Percentiles rank a stretch among this genome's conserved stretches.
Evolutionary conservation across 2,329 filamentous ascomycete species (phyloP).

Genomic region (Alternaria ventricosa): DNA sequence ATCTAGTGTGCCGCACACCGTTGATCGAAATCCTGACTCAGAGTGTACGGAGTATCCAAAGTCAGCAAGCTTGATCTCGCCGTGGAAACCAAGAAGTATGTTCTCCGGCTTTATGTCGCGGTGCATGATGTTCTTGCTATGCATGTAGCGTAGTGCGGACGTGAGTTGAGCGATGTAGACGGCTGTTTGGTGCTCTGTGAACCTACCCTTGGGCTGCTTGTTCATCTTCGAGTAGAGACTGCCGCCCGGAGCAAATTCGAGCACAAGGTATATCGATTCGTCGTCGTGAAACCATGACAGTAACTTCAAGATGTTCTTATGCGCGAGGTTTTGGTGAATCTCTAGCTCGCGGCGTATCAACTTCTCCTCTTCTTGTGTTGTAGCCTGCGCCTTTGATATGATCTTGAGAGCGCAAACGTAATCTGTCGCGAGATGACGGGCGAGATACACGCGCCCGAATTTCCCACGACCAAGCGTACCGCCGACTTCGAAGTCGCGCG

Average conservation of each 20-base stretch:
- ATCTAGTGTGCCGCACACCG: conserved; percentile 93
- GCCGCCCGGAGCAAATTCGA: conserved; percentile 81
- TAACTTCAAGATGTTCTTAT: conserved; percentile 80
- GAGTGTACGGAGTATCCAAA: conserved; percentile 97
- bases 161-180: conserved; percentile 87
- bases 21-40: conserved; percentile 84
- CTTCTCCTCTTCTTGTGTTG: conserved; percentile 76
- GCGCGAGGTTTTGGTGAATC: conserved; percentile 81
- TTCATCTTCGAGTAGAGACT: conserved; percentile 82
- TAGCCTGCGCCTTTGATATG: conserved; percentile 78
- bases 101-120: conserved; percentile 93
- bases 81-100: conserved; percentile 91
- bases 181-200: conserved; percentile 80
- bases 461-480: conserved; percentile 82
- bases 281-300: conserved; percentile 86
- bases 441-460: conserved; percentile 81
- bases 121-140: conserved; percentile 94
- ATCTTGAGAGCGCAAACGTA: conserved; percentile 86
- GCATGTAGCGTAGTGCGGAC: conserved; percentile 80
- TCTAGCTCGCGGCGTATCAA: conserved; percentile 84
- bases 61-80: conserved; percentile 95
- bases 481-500: conserved; percentile 85
- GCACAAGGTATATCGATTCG: conserved; percentile 80
- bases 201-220: conserved; percentile 75
- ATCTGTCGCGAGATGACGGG: conserved; percentile 73